Conservation (phyloP, 441 rosid species). For the Breynia disticha region DNA sequence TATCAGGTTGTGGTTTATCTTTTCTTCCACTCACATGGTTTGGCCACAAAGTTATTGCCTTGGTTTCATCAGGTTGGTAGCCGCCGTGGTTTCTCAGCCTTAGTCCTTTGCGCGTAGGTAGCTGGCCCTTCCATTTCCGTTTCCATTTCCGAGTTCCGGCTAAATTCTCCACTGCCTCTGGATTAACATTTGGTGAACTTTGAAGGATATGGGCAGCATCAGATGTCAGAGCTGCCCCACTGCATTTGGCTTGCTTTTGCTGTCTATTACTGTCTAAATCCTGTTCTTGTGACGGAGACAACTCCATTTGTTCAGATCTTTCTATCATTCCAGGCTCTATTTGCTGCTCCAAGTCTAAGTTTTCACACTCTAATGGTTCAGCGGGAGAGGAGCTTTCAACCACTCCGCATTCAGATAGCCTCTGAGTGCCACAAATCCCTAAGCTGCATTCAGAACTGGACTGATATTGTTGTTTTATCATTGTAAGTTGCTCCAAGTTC, state of each 20-base stretch:
- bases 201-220: background rate
- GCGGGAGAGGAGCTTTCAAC: background rate
- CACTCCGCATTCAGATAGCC: background rate
- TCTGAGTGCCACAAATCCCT: background rate
- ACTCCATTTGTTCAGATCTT: background rate
- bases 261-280: background rate
- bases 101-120: too few species aligned
- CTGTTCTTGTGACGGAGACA: too few species aligned
- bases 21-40: background rate
- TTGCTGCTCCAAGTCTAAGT: background rate
- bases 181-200: background rate
- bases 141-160: background rate
- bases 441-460: background rate
- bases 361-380: background rate
- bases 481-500: background rate
- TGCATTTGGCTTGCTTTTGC: background rate
- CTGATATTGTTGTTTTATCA: background rate
- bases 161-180: background rate
- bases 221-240: background rate
- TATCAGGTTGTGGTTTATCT: background rate
- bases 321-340: background rate
- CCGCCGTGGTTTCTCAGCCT: too few species aligned
- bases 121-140: background rate
- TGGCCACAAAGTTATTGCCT: background rate
- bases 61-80: background rate